Conservation (phyloP, 306 rosid species). For the Psophocarpus tetragonolobus region DNA sequence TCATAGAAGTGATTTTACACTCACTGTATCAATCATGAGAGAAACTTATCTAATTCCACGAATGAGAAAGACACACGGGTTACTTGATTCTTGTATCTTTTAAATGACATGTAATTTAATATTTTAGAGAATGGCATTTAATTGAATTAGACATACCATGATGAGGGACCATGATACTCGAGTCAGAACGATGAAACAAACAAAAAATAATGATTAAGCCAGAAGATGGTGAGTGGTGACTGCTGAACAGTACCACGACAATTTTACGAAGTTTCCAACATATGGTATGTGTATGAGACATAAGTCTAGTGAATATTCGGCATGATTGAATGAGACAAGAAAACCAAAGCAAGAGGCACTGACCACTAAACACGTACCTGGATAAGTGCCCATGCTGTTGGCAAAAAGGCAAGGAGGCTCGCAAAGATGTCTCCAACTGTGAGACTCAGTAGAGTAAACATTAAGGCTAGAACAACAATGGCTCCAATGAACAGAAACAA, state of each 20-base stretch:
- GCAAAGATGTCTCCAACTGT: conserved; percentile 81
- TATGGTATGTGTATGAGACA: background rate
- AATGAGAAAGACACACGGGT: background rate
- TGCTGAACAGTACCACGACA: conserved; percentile 1
- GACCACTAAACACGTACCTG: conserved; percentile 51
- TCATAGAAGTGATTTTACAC: conserved; percentile 2
- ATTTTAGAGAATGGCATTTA: background rate
- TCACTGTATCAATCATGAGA: background rate
- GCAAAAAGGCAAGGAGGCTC: conserved; percentile 86
- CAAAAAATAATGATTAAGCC: conserved; percentile 8
- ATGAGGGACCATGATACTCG: conserved; percentile 5
- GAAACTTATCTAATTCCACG: conserved; percentile 2
- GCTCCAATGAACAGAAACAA: conserved; percentile 73
- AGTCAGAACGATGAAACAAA: background rate
- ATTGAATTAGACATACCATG: background rate
- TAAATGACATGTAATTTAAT: background rate
- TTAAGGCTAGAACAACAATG: conserved; percentile 53
- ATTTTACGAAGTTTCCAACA: background rate
- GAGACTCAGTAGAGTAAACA: conserved; percentile 69
- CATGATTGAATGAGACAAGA: background rate
- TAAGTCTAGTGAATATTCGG: background rate
- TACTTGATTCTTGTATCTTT: background rate
- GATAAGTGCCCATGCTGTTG: conserved; percentile 92
- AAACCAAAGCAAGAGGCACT: background rate
- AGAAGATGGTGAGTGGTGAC: background rate